Percentiles rank a stretch among this genome's conserved stretches.
Conservation (phyloP, 2,329 filamentous ascomycete genomes). For the Zasmidium citrigriseum region DNA sequence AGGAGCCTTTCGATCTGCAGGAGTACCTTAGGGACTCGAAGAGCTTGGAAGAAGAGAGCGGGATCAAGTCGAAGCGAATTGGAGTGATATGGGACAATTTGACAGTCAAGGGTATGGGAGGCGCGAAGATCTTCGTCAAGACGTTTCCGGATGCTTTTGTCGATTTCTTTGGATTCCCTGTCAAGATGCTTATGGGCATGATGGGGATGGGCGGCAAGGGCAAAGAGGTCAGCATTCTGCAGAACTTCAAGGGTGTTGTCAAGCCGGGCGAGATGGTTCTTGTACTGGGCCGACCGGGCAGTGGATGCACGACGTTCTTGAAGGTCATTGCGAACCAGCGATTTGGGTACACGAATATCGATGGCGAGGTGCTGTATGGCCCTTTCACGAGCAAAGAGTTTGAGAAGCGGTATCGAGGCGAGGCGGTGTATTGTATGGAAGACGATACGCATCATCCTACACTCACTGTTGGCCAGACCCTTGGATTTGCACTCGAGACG, state of each 20-base stretch:
- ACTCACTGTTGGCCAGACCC: conserved; percentile 82
- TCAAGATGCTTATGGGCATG: conserved; percentile 60
- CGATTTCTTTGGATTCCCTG: conserved; percentile 70
- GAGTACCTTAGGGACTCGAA: conserved; percentile 69
- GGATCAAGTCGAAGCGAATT: conserved; percentile 72
- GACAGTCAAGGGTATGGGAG: conserved; percentile 62
- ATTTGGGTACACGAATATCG: conserved; percentile 60
- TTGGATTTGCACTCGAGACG: conserved; percentile 80
- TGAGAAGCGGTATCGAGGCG: conserved; percentile 70
- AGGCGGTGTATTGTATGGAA: conserved; percentile 83
- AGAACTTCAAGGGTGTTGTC: conserved; percentile 66
- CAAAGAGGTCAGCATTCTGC: conserved; percentile 70
- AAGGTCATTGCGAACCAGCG: conserved; percentile 58
- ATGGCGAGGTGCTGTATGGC: conserved; percentile 68
- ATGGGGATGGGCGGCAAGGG: conserved; percentile 69
- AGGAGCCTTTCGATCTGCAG: conserved; percentile 74
- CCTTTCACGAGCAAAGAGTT: conserved; percentile 72
- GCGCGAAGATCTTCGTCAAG: conserved; percentile 63
- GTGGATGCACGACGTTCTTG: conserved; percentile 57
- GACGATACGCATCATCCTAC: conserved; percentile 85
- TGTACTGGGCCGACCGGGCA: conserved; percentile 74
- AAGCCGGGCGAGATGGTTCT: conserved; percentile 87
- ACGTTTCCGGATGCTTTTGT: conserved; percentile 63
- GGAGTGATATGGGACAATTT: conserved; percentile 67
- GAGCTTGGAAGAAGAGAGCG: conserved; percentile 70